These are phyloP conservation scores for Ambrosiella xylebori DNA, from an alignment of 2,329 filamentous ascomycete species.

Conservation along the genomic window DNA sequence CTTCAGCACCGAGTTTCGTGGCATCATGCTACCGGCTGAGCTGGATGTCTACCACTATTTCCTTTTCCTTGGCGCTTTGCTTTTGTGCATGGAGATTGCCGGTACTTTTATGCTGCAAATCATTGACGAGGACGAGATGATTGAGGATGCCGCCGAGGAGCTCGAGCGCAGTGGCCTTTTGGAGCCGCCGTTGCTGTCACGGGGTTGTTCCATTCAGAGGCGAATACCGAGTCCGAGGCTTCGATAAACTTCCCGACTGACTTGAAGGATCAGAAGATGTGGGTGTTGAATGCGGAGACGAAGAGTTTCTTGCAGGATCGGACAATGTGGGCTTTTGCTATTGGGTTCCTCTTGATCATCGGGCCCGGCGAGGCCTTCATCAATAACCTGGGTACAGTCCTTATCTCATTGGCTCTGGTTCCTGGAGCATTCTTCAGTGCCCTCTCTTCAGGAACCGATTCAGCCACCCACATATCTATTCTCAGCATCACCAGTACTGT, in stretches of 20 bases:
- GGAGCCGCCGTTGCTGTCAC: conserved; percentile 53
- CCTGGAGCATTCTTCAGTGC: conserved; percentile 13
- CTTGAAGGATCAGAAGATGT: conserved; percentile 41
- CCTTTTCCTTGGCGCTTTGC: conserved; percentile 58
- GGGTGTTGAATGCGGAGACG: conserved; percentile 84
- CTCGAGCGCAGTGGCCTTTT: conserved; percentile 77
- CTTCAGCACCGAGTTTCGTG: conserved; percentile 53
- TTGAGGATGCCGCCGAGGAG: conserved; percentile 78
- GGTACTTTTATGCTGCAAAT: conserved; percentile 61
- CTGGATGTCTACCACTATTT: conserved; percentile 75
- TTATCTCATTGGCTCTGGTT: conserved; percentile 49
- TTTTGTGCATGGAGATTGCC: conserved; percentile 52
- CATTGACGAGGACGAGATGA: conserved; percentile 71
- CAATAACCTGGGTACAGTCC: conserved; percentile 90
- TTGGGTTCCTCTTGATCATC: conserved; percentile 81
- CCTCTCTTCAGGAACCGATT: conserved; percentile 39
- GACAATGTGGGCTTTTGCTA: conserved; percentile 90
- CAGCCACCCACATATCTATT: conserved; percentile 82
- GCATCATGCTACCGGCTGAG: conserved; percentile 35
- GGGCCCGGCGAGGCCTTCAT: conserved; percentile 96
- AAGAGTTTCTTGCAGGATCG: conserved; percentile 66
- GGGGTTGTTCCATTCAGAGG: conserved; percentile 35
- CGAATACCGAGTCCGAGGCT: conserved; percentile 14
- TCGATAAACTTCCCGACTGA: neutral
- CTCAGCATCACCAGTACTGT: conserved; percentile 79